These are phyloP conservation scores for Geotrichum klebahnii DNA, from an alignment of 1,139 yeast species.

Conservation along the genomic window DNA sequence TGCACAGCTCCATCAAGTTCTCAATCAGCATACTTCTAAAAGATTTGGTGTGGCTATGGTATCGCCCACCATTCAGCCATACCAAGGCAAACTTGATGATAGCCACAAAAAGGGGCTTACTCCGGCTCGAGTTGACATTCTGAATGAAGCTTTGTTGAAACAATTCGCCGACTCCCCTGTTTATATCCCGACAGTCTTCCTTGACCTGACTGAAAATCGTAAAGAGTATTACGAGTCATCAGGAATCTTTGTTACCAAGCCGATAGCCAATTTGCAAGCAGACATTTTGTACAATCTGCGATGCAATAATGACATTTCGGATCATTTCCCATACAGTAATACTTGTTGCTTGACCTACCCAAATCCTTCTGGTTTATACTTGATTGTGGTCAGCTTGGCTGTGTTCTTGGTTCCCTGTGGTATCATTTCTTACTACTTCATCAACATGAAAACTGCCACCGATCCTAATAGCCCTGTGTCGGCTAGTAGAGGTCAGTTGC, in stretches of 20 bases:
- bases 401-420: constrained; percentile 12
- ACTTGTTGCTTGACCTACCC: constrained; percentile 29
- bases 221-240: constrained; percentile 21
- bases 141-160: constrained; percentile 23
- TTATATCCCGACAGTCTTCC: constrained; percentile 26
- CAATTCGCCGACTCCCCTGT: constrained; percentile 18
- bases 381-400: constrained; percentile 4
- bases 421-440: constrained; percentile 6
- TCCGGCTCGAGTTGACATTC: constrained; percentile 15
- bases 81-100: constrained; percentile 21
- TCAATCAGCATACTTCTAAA: constrained; percentile 5
- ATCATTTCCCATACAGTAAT: constrained; percentile 27
- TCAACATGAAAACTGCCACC: constrained; percentile 2
- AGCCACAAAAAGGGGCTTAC: constrained; percentile 21
- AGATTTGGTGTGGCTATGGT: constrained; percentile 19
- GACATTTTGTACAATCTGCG: constrained; percentile 26
- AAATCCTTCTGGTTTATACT: constrained; percentile 23
- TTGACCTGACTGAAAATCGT: constrained; percentile 21
- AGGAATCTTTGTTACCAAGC: constrained; percentile 24
- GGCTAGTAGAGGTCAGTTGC: constrained; percentile 16
- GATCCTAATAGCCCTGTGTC: constrained; percentile 10
- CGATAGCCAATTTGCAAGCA: constrained; percentile 26
- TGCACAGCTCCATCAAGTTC: constrained; percentile 17
- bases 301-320: constrained; percentile 27
- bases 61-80: constrained; percentile 24